Evolutionary conservation across 176 grass and related monocot genomes (phyloP).

Genomic region (Miscanthus lutarioriparius): DNA sequence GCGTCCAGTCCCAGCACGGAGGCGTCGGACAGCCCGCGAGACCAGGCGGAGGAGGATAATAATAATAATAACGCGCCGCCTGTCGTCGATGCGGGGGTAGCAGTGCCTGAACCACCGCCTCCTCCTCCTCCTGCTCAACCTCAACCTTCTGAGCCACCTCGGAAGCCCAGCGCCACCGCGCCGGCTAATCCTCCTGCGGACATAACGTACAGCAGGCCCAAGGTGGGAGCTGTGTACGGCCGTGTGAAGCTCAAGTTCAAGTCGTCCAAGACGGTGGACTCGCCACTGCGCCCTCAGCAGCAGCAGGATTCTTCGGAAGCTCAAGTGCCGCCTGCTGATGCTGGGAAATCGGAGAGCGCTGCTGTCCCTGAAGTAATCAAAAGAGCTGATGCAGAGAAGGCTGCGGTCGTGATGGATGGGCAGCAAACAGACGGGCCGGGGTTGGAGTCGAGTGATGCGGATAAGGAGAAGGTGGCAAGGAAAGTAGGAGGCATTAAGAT

Average conservation of each 20-base stretch:
- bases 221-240: constrained; percentile 40
- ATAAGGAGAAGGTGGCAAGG: constrained; percentile 39
- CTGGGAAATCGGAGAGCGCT: constrained; percentile 20
- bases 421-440: constrained; percentile 35
- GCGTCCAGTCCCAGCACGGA: constrained; percentile 37
- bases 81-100: background rate
- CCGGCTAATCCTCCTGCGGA: constrained; percentile 17
- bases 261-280: constrained; percentile 42
- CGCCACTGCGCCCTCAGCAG: background rate
- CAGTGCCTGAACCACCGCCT: background rate
- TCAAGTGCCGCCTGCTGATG: constrained; percentile 15
- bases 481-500: constrained; percentile 62
- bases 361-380: constrained; percentile 12
- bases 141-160: background rate
- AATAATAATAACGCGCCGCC: background rate
- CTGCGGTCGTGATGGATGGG: constrained; percentile 12
- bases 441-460: constrained; percentile 30
- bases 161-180: constrained; percentile 12
- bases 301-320: constrained; percentile 32
- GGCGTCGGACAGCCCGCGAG: constrained; percentile 23
- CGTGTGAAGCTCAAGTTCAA: constrained; percentile 73
- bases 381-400: constrained; percentile 29
- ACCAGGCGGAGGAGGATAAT: constrained; percentile 31
- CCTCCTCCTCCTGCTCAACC: background rate
- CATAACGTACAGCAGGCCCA: constrained; percentile 32